Base-by-base conservation (phyloP, 768 basidiomycete genomes). In the Coprinopsis sp. region DNA sequence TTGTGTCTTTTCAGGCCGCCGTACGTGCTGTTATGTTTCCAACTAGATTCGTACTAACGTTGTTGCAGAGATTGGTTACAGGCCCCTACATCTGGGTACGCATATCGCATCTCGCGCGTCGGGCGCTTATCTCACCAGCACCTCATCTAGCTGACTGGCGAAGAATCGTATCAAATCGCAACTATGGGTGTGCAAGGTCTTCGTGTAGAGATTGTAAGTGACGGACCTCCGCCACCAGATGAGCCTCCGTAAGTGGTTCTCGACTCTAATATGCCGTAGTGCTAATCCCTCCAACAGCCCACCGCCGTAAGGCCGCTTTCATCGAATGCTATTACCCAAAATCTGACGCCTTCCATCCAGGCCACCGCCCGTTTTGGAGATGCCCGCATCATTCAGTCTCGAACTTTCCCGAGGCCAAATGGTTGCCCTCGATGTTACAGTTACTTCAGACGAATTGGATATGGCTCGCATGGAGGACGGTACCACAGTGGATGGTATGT, bases 391-490 rank as follows among this genome's bases (percentile, higher is more conserved):
- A 3, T 91, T 92, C 69, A 87, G 81, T 56, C 72, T 92, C 31
- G 90, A 92, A 63, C 77, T 92, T 23, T 64, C 70, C 4, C 89
- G 87, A 0, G 87, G 88, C 13, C 88, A 89, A 64, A 73, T 78
- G 33, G 84, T 92, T 44, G 86, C 82, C 5, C 74, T 92, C 16
- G 90, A 91, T 54, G 87, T 87, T 2, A 84, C 78, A 14, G 76
- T 91, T 27, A 73, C 77, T 43, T 91, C 90, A 2, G 85, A 87
- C 28, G 90, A 91, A 54, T 75, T 91, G 28, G 90, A 92, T 60
- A 91, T 92, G 90, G 85, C 90, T 2, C 78, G 87, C 40, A 90
- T 89, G 84, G 90, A 91, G 53, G 90, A 92, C 55, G 90, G 89
- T 1, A 91, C 87, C 12, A 70, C 81, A 19, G 90, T 92, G 16